These are phyloP conservation scores for Penicillium sp. DNA, from an alignment of 2,329 filamentous ascomycete genomes.

Conservation along the genomic window DNA sequence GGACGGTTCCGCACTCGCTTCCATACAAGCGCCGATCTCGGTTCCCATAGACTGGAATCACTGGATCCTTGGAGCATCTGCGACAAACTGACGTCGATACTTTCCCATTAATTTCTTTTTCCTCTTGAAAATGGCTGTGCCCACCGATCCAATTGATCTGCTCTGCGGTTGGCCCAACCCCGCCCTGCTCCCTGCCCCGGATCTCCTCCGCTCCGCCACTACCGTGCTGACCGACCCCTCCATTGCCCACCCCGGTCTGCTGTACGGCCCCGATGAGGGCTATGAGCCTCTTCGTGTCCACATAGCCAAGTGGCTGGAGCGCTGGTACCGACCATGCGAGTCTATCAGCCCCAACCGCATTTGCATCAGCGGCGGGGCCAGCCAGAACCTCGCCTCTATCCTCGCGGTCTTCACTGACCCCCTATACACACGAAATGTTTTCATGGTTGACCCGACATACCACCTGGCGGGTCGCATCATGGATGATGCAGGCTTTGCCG, in stretches of 20 bases:
- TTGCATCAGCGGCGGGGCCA: constrained; percentile 78
- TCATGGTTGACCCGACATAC: constrained; percentile 78
- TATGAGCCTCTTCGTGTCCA: constrained; percentile 63
- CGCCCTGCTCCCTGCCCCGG: constrained; percentile 59
- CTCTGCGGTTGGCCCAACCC: constrained; percentile 47
- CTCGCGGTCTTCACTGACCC: constrained; percentile 78
- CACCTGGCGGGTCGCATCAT: constrained; percentile 82
- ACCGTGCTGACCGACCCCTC: constrained; percentile 57
- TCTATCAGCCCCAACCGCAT: constrained; percentile 56
- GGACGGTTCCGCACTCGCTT: background rate
- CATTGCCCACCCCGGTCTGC: constrained; percentile 59
- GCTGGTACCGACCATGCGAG: constrained; percentile 52
- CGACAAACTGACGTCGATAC: background rate
- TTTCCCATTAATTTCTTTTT: background rate
- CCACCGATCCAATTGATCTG: constrained; percentile 36
- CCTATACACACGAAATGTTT: constrained; percentile 65
- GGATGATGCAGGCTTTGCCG: constrained; percentile 69
- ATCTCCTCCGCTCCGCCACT: constrained; percentile 58
- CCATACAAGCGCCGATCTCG: background rate
- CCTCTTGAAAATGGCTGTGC: constrained; percentile 5
- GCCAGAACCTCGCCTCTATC: constrained; percentile 72
- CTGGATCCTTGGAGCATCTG: background rate
- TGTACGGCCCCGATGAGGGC: constrained; percentile 75
- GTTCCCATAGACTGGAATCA: background rate
- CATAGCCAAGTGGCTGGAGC: constrained; percentile 65